Evolutionary conservation across 768 basidiomycete species (phyloP).

Genomic region (Pilatotrama ljubarskyi): DNA sequence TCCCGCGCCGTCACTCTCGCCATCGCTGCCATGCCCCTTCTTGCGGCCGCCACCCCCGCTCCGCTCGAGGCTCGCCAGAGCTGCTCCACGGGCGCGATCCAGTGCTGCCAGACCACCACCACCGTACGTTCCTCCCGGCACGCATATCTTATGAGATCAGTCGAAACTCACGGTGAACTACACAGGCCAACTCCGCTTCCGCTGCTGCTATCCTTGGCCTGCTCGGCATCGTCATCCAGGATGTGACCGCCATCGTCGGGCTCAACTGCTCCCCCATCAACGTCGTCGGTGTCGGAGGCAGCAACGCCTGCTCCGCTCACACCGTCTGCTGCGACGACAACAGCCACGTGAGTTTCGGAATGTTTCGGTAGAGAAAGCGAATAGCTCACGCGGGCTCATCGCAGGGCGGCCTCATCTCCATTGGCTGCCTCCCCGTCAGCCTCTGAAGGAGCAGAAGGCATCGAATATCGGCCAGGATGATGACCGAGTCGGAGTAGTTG

Average conservation of each 20-base stretch:
- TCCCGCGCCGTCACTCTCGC: slow-evolving; percentile 13
- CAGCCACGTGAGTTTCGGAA: slow-evolving; percentile 22
- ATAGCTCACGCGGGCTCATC: background rate
- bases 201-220: slow-evolving; percentile 22
- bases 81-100: slow-evolving; percentile 9
- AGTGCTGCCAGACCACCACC: slow-evolving; percentile 9
- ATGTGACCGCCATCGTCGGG: slow-evolving; percentile 23
- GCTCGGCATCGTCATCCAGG: slow-evolving; percentile 24
- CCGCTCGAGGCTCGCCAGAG: slow-evolving; percentile 1
- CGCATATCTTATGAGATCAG: background rate
- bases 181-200: slow-evolving; percentile 6
- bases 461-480: background rate
- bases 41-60: slow-evolving; percentile 14
- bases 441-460: background rate
- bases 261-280: slow-evolving; percentile 27
- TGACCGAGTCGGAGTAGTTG: background rate
- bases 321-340: slow-evolving; percentile 29
- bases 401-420: slow-evolving; percentile 24
- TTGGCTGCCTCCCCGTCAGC: slow-evolving; percentile 24
- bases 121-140: background rate
- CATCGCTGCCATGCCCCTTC: slow-evolving; percentile 11
- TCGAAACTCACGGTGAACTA: background rate
- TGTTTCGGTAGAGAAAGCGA: no score
- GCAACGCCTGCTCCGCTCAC: slow-evolving; percentile 13
- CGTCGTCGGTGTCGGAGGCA: slow-evolving; percentile 20